These are phyloP conservation scores for Botrytis porri DNA, from an alignment of 2,329 filamentous ascomycete species.

Conservation along the genomic window DNA sequence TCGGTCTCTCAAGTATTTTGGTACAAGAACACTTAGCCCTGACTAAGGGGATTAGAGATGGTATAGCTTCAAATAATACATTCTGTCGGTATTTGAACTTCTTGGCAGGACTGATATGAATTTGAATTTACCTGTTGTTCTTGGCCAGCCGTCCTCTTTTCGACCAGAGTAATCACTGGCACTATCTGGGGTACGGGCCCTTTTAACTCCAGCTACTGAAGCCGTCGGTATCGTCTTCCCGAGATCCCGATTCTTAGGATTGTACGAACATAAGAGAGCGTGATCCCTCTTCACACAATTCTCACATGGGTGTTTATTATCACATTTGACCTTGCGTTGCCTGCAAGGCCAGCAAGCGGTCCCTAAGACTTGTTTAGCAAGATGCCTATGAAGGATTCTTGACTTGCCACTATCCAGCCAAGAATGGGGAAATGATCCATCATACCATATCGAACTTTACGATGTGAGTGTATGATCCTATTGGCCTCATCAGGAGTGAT, in stretches of 20 bases:
- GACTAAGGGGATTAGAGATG: background rate
- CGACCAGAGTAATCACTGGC: slow-evolving; percentile 32
- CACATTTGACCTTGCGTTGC: slow-evolving; percentile 67
- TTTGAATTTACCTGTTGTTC: slow-evolving; percentile 34
- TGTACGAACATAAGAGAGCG: slow-evolving; percentile 63
- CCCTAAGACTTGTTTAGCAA: slow-evolving; percentile 27
- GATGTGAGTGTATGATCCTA: slow-evolving; percentile 66
- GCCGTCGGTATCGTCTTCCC: slow-evolving; percentile 24
- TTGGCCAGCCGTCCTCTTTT: slow-evolving; percentile 37
- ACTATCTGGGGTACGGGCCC: slow-evolving; percentile 34
- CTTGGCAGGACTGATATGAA: background rate
- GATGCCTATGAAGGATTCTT: background rate
- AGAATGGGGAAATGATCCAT: slow-evolving; percentile 14
- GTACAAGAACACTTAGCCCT: background rate
- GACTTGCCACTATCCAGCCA: slow-evolving; percentile 9
- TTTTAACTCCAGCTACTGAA: slow-evolving; percentile 31
- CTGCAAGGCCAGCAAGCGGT: slow-evolving; percentile 60
- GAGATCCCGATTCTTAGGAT: slow-evolving; percentile 51
- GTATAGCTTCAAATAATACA: background rate
- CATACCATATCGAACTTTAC: slow-evolving; percentile 67
- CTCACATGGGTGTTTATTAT: slow-evolving; percentile 66
- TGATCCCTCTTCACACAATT: slow-evolving; percentile 67
- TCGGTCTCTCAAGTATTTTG: background rate
- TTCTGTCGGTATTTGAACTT: background rate
- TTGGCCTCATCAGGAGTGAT: slow-evolving; percentile 57